These are phyloP conservation scores for Xylaria arbuscula DNA, from an alignment of 2,329 filamentous ascomycete species.

Conservation along the genomic window DNA sequence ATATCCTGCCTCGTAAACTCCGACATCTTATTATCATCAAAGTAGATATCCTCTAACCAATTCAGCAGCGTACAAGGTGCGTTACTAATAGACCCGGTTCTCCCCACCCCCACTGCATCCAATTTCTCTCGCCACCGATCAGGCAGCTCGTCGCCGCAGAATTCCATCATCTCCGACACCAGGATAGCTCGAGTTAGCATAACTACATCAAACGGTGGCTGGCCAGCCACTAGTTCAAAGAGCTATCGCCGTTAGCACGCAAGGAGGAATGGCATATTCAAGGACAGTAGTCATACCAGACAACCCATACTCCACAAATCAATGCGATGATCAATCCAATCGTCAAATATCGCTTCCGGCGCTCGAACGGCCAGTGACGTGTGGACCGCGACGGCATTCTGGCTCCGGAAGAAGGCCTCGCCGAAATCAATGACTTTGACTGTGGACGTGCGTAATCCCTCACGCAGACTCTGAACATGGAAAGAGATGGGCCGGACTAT, in stretches of 20 bases:
- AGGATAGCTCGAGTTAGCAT: slow-evolving; percentile 9
- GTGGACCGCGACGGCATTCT: slow-evolving; percentile 15
- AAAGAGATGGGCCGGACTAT: slow-evolving; percentile 22
- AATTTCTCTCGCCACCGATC: slow-evolving; percentile 30
- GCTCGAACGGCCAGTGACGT: slow-evolving; percentile 30
- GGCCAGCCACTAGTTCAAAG: slow-evolving; percentile 31
- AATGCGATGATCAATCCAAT: slow-evolving; percentile 19
- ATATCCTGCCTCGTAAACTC: slow-evolving; percentile 26
- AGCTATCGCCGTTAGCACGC: slow-evolving; percentile 16
- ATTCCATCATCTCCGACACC: slow-evolving; percentile 25
- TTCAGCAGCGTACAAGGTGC: slow-evolving; percentile 17
- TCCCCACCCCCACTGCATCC: slow-evolving; percentile 5
- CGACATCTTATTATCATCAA: slow-evolving; percentile 7
- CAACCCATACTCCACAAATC: slow-evolving; percentile 36
- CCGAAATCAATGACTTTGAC: slow-evolving; percentile 35
- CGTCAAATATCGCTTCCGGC: slow-evolving; percentile 29
- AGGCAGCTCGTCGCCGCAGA: slow-evolving; percentile 23
- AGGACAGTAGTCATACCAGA: slow-evolving; percentile 22
- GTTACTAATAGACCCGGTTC: neutral
- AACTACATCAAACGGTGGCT: slow-evolving; percentile 22
- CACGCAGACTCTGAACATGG: neutral
- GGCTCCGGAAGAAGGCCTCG: slow-evolving; percentile 23
- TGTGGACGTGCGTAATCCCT: slow-evolving; percentile 1
- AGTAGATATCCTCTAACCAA: slow-evolving; percentile 28
- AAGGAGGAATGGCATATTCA: neutral